A percentile compares a stretch with the other conserved stretches of the same genome.
Evolutionary conservation across 257 asterid species (phyloP).

Genomic region (Coffea eugenioides): DNA sequence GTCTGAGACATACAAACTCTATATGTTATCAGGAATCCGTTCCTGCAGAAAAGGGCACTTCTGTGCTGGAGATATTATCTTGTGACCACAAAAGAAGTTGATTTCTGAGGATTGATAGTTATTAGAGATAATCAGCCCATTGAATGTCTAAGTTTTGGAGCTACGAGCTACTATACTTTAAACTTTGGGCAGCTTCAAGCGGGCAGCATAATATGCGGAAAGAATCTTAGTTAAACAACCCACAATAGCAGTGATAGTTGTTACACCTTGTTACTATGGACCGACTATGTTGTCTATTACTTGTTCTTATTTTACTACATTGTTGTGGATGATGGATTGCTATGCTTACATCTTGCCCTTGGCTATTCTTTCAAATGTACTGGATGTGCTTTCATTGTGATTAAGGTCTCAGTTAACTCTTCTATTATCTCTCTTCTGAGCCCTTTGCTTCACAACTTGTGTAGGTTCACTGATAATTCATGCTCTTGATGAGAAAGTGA

Average conservation of each 20-base stretch:
- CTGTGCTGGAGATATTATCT: no score
- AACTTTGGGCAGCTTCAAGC: neutral
- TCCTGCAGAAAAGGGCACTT: neutral
- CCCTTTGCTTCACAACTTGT: neutral
- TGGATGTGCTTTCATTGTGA: neutral
- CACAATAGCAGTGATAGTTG: neutral
- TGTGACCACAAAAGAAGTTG: no score
- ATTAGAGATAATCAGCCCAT: neutral
- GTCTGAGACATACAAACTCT: neutral
- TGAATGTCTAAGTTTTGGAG: neutral
- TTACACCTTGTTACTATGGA: no score
- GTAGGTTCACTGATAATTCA: constrained; percentile 73
- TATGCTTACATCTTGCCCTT: no score
- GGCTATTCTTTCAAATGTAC: neutral
- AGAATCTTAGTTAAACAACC: neutral
- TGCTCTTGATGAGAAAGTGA: constrained; percentile 90
- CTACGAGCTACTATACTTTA: neutral
- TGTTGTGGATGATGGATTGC: neutral
- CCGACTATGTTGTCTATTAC: neutral
- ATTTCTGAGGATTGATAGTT: no score
- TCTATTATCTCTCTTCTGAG: neutral
- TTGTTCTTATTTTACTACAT: neutral
- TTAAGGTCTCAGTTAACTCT: neutral
- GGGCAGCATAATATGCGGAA: neutral
- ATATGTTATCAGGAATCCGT: no score